These are phyloP conservation scores for Botrytis squamosa DNA, from an alignment of 2,329 filamentous ascomycete genomes.

Conservation along the genomic window DNA sequence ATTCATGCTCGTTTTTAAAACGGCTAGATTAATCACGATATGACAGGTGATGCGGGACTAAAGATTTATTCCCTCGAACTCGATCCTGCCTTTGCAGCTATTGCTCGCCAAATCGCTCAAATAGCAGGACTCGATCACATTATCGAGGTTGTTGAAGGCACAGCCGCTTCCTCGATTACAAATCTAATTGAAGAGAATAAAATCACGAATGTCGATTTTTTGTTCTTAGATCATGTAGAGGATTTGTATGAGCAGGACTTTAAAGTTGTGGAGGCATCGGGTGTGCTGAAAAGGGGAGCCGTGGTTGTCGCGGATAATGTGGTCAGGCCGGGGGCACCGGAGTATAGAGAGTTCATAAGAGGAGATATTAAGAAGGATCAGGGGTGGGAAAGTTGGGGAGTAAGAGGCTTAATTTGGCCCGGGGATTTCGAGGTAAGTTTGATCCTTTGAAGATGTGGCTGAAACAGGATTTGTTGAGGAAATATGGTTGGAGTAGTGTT, in stretches of 20 bases:
- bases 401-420: constrained; percentile 24
- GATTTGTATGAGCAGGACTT: constrained; percentile 69
- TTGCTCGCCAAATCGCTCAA: constrained; percentile 65
- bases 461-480: too few species aligned
- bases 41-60: constrained; percentile 57
- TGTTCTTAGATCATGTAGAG: constrained; percentile 80
- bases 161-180: constrained; percentile 60
- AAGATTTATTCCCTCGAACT: constrained; percentile 58
- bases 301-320: constrained; percentile 68
- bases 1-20: neutral
- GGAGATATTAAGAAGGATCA: constrained; percentile 40
- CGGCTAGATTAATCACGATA: neutral
- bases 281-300: constrained; percentile 58
- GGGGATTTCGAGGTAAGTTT: constrained; percentile 24
- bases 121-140: constrained; percentile 68
- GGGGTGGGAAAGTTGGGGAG: constrained; percentile 28
- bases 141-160: constrained; percentile 67
- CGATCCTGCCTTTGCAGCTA: constrained; percentile 68
- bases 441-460: neutral
- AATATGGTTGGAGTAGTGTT: neutral
- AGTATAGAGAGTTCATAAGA: constrained; percentile 67
- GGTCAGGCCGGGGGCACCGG: constrained; percentile 66
- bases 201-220: constrained; percentile 61
- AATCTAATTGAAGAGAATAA: constrained; percentile 54
- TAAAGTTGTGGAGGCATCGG: constrained; percentile 70